Base-by-base conservation (phyloP, 805 yeast genomes). In the Pichia phayaonensis region DNA sequence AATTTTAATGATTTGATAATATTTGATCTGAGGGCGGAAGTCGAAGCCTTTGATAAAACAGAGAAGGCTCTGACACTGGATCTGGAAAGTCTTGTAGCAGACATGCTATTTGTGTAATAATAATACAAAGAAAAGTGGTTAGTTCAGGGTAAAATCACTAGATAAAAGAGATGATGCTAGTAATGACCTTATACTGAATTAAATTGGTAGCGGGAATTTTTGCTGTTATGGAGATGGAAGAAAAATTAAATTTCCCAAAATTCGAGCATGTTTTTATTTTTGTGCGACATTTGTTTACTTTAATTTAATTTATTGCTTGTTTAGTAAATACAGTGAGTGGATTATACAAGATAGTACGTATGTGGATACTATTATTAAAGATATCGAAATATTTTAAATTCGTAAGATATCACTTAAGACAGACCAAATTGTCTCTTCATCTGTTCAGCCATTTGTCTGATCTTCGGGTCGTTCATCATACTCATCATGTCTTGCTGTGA, bases 401-500 rank as follows among this genome's bases (percentile, higher is more conserved):
- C n/a, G n/a, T 16, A 16, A n/a, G n/a, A 8, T 29, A 29, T 29
- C n/a, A 34, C 5, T 16, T 11, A 44, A 5, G 40, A 57, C 62
- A 60, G 53, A n/a, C 66, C 64, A 50, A 60, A 55, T 43, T 56
- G 56, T 36, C 49, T 54, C 41, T 64, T 61, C 55, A 66, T 64
- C 47, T 59, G 65, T 51, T 60, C 61, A 77, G 83, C 82, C 86
- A 84, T 79, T 55, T 75, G 75, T 59, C 77, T 80, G 86, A 84
- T 81, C 76, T 82, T 80, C 34, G 90, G 90, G 59, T 83, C 83
- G 60, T 77, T 79, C 77, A 80, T 67, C 68, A 63, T 65, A 51
- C 60, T 57, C 67, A 72, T 73, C 77, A 75, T 73, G 39, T 75
- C 76, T 52, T 71, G 68, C 53, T 70, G 68, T 56, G 66, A 67